A percentile compares a stretch with the other conserved stretches of the same genome.
Evolutionary conservation across 1,284 basidiomycete genomes (phyloP).

Genomic region (Ustilago bromivora): DNA sequence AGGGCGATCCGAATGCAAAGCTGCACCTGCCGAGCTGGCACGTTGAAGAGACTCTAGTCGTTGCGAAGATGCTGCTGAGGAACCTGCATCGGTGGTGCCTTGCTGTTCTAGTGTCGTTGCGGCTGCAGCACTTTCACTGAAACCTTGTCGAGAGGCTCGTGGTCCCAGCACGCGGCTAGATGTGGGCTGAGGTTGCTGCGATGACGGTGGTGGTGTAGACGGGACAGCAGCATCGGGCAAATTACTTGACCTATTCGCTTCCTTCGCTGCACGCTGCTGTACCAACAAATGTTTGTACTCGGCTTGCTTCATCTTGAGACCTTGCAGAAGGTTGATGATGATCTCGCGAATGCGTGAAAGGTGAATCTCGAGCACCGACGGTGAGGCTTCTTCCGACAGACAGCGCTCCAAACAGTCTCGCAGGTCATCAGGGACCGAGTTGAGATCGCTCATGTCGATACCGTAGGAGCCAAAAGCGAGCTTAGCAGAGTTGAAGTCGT

Average conservation of each 20-base stretch:
- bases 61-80: not conserved
- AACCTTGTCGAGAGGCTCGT: slow-evolving; percentile 39
- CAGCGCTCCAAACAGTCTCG: slow-evolving; percentile 88
- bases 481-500: slow-evolving; percentile 95
- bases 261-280: slow-evolving; percentile 49
- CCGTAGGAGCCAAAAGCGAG: slow-evolving; percentile 85
- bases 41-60: slow-evolving; percentile 39
- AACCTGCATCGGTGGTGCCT: not conserved
- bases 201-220: slow-evolving; percentile 20
- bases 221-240: slow-evolving; percentile 11
- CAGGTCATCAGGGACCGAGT: slow-evolving; percentile 88
- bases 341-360: slow-evolving; percentile 91
- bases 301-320: slow-evolving; percentile 89
- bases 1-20: slow-evolving; percentile 18
- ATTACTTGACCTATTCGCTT: slow-evolving; percentile 28
- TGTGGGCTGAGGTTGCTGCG: slow-evolving; percentile 14
- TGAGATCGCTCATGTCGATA: slow-evolving; percentile 92
- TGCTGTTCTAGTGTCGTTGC: slow-evolving; percentile 4
- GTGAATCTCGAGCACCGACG: slow-evolving; percentile 86
- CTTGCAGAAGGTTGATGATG: slow-evolving; percentile 91
- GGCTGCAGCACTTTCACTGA: slow-evolving; percentile 28
- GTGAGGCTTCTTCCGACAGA: slow-evolving; percentile 87
- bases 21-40: slow-evolving; percentile 37
- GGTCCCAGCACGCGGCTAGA: slow-evolving; percentile 27
- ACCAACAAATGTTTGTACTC: slow-evolving; percentile 73